These are phyloP conservation scores for Capsicum rhomboideum DNA, from an alignment of 257 asterid genomes.

Conservation along the genomic window DNA sequence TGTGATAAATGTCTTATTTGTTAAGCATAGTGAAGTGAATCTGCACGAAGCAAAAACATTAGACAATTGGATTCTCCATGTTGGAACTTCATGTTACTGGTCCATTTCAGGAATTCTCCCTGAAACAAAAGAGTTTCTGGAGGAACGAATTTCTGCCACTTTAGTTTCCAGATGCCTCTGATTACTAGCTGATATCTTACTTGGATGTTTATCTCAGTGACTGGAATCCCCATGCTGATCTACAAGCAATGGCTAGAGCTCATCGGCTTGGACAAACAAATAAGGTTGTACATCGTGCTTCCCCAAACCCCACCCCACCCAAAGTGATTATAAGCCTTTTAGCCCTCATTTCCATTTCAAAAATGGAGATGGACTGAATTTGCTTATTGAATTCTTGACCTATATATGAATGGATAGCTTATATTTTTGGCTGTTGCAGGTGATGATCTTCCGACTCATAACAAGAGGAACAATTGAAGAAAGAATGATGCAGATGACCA, in stretches of 20 bases:
- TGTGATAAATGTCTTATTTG: background rate
- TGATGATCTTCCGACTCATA: conserved; percentile 85
- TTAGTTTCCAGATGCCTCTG: background rate
- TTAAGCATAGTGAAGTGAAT: background rate
- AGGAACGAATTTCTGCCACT: background rate
- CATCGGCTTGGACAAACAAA: conserved; percentile 99
- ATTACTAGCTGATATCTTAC: conserved; percentile 5
- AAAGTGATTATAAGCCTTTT: background rate
- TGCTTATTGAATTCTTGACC: conserved; percentile 8
- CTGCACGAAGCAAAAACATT: background rate
- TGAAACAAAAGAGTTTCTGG: background rate
- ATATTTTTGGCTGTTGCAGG: conserved; percentile 38
- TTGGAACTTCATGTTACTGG: background rate
- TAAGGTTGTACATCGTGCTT: conserved; percentile 47
- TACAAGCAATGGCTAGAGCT: conserved; percentile 99
- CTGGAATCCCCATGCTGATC: conserved; percentile 99
- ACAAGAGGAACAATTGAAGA: conserved; percentile 95
- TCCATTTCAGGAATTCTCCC: background rate
- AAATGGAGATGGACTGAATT: conserved; percentile 1
- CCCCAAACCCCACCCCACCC: background rate
- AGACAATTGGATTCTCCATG: background rate
- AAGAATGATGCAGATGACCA: conserved; percentile 99
- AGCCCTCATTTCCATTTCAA: background rate
- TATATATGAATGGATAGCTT: conserved; percentile 7
- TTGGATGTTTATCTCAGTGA: conserved; percentile 54